A percentile compares a stretch with the other conserved stretches of the same genome.
These are phyloP conservation scores for Candida glucosophila DNA, from an alignment of 1,139 yeast genomes.

Conservation along the genomic window DNA sequence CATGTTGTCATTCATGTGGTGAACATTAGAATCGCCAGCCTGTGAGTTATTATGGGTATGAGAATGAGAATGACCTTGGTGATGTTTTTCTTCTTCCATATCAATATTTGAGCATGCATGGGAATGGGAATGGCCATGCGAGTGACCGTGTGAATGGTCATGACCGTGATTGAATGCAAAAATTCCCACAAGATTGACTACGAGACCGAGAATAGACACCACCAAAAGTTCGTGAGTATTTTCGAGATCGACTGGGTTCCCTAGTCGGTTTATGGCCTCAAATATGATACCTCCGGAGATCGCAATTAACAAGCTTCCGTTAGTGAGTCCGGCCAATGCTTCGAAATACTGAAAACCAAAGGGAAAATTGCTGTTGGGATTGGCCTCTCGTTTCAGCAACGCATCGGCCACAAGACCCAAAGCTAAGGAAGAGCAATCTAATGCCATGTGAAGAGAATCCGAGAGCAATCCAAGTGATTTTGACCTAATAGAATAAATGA, in stretches of 20 bases:
- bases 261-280: constrained; percentile 77
- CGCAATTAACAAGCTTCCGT: constrained; percentile 80
- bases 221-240: constrained; percentile 79
- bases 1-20: constrained; percentile 86
- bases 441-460: constrained; percentile 92
- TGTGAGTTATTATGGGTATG: too few relatives aligned
- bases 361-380: constrained; percentile 66
- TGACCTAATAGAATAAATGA: constrained; percentile 84
- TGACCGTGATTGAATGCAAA: constrained; percentile 86
- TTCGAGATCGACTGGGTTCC: constrained; percentile 67
- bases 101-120: too few relatives aligned
- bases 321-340: constrained; percentile 89
- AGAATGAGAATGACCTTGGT: constrained; percentile 1
- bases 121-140: constrained; percentile 28
- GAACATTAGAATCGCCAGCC: too few relatives aligned
- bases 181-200: constrained; percentile 86
- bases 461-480: constrained; percentile 86
- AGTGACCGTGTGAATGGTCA: constrained; percentile 26
- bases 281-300: constrained; percentile 82
- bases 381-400: constrained; percentile 34
- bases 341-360: constrained; percentile 83
- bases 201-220: constrained; percentile 75
- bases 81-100: constrained; percentile 23
- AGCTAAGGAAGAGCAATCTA: constrained; percentile 85
- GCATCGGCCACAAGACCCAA: constrained; percentile 85